Percentiles rank a stretch among this genome's conserved stretches.
These are phyloP conservation scores for Argentina anserina DNA, from an alignment of 306 rosid species.

Conservation along the genomic window DNA sequence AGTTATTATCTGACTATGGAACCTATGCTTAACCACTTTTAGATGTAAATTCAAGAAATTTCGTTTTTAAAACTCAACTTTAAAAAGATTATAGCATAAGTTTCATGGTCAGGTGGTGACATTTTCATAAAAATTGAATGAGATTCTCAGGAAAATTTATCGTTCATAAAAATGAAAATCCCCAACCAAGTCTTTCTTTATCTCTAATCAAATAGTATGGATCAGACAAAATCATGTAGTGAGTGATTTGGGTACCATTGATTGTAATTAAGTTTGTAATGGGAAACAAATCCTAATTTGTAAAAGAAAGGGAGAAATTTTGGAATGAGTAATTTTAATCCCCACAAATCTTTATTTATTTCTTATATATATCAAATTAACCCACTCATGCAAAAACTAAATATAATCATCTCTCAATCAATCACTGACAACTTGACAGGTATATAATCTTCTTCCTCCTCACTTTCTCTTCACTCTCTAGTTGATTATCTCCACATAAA, in stretches of 20 bases:
- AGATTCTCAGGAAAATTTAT: too few relatives aligned
- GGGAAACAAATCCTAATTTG: neutral
- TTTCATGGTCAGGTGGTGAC: too few relatives aligned
- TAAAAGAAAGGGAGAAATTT: neutral
- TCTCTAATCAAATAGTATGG: neutral
- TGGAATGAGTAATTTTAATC: neutral
- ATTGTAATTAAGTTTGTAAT: neutral
- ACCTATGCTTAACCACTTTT: too few relatives aligned
- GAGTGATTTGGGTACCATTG: neutral
- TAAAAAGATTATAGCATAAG: too few relatives aligned
- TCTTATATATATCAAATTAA: neutral
- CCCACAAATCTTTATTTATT: neutral
- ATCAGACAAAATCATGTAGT: neutral
- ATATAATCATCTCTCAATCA: neutral
- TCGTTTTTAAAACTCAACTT: too few relatives aligned
- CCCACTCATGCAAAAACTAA: slow-evolving; percentile 3
- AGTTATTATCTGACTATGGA: too few relatives aligned
- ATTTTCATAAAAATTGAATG: too few relatives aligned
- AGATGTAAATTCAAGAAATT: too few relatives aligned
- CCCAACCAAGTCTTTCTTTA: neutral
- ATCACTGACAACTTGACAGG: slow-evolving; percentile 35
- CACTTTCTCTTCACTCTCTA: neutral
- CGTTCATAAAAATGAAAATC: neutral
- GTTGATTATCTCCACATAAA: slow-evolving; percentile 12
- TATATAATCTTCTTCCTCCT: slow-evolving; percentile 19